Evolutionary conservation across 371 early-diverging fungal genomes (phyloP).

Genomic region (Thermomucor indicae-seudaticae): DNA sequence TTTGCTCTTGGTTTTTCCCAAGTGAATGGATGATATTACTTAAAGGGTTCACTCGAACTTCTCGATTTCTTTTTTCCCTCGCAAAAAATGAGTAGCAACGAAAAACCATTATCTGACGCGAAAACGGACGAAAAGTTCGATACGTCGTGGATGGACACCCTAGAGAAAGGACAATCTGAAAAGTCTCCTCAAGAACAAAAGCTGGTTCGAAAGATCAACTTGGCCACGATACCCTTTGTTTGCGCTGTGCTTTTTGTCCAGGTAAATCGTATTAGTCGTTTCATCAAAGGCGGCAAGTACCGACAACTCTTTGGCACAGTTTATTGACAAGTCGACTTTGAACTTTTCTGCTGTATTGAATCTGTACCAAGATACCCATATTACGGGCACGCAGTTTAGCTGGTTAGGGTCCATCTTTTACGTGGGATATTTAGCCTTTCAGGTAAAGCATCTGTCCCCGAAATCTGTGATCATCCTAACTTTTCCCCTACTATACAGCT

Average conservation of each 20-base stretch:
- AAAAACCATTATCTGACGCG: too few relatives aligned
- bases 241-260: slow-evolving; percentile 16
- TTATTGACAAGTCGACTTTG: slow-evolving; percentile 32
- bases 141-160: too few relatives aligned
- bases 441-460: slow-evolving; percentile 9
- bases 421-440: slow-evolving; percentile 28
- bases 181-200: slow-evolving; percentile 11
- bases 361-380: slow-evolving; percentile 22
- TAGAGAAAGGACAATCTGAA: not conserved
- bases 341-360: slow-evolving; percentile 25
- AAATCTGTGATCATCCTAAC: not conserved
- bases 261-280: not conserved
- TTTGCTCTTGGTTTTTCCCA: too few relatives aligned
- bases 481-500: slow-evolving; percentile 3
- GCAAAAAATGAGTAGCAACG: too few relatives aligned
- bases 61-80: too few relatives aligned
- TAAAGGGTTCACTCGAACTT: too few relatives aligned
- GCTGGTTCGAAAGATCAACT: slow-evolving; percentile 13
- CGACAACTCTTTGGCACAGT: slow-evolving; percentile 7
- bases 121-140: too few relatives aligned
- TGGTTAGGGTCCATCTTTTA: slow-evolving; percentile 34
- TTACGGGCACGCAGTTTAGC: slow-evolving; percentile 15
- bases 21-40: too few relatives aligned
- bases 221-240: slow-evolving; percentile 12
- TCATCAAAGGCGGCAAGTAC: not conserved